Conservation (phyloP, 2,329 filamentous ascomycete genomes). For the Botrytis byssoidea region DNA sequence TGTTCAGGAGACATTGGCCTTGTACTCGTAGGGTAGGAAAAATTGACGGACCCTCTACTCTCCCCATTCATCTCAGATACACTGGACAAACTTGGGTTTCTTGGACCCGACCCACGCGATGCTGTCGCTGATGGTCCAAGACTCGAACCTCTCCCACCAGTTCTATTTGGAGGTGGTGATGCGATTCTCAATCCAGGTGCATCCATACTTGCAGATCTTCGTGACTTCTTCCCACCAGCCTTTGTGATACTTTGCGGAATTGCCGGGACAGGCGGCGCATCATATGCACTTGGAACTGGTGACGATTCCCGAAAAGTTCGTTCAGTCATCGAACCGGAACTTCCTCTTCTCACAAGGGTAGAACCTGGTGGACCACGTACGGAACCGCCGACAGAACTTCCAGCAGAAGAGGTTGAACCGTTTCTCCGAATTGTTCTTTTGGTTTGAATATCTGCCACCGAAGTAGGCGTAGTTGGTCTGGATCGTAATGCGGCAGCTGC, state of each 20-base stretch:
- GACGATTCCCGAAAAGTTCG: constrained; percentile 75
- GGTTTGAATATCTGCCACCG: constrained; percentile 79
- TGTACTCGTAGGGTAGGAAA: constrained; percentile 50
- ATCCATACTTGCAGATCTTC: constrained; percentile 42
- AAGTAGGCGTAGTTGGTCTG: constrained; percentile 73
- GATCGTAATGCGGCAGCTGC: constrained; percentile 82
- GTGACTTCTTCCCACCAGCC: constrained; percentile 32
- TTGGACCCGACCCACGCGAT: constrained; percentile 31
- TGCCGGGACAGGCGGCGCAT: constrained; percentile 72
- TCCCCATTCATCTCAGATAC: constrained; percentile 44
- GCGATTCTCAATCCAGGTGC: constrained; percentile 37
- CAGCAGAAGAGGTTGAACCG: constrained; percentile 68
- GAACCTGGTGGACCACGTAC: constrained; percentile 40
- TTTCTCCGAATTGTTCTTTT: constrained; percentile 77
- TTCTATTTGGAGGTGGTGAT: constrained; percentile 35
- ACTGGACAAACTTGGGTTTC: constrained; percentile 34
- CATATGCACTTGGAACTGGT: constrained; percentile 42
- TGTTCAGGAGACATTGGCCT: constrained; percentile 36
- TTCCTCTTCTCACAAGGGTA: constrained; percentile 62
- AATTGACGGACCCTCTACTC: constrained; percentile 49
- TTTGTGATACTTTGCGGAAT: constrained; percentile 56
- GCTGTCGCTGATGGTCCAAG: constrained; percentile 30
- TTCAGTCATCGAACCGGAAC: constrained; percentile 81
- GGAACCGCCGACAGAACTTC: constrained; percentile 47
- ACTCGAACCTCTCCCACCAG: constrained; percentile 37